Percentiles rank a stretch among this genome's conserved stretches.
These are phyloP conservation scores for Flaveria bidentis DNA, from an alignment of 129 eudicot species.

Conservation along the genomic window DNA sequence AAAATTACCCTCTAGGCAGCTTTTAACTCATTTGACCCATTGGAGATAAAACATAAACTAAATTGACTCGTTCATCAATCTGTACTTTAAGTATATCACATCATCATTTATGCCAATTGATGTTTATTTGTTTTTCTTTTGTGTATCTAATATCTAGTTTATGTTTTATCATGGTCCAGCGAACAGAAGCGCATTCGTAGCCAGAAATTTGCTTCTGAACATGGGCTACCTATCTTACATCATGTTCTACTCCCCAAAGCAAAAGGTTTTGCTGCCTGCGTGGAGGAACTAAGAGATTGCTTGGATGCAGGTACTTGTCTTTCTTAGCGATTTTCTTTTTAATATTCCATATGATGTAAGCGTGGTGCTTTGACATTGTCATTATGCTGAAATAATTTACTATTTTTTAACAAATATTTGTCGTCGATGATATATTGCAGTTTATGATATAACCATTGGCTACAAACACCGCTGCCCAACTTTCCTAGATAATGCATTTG, in stretches of 20 bases:
- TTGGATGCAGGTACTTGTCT: constrained; percentile 75
- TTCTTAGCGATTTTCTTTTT: neutral
- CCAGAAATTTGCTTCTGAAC: constrained; percentile 82
- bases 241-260: constrained; percentile 84
- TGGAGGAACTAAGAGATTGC: constrained; percentile 62
- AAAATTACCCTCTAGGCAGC: no score
- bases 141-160: neutral
- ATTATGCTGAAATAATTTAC: no score
- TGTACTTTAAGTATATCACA: no score
- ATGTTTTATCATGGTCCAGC: constrained; percentile 38
- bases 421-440: constrained; percentile 46
- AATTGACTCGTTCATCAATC: no score
- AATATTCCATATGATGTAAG: neutral
- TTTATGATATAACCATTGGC: constrained; percentile 87
- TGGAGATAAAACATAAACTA: neutral
- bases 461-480: constrained; percentile 79
- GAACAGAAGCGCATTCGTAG: constrained; percentile 78
- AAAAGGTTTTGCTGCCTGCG: constrained; percentile 79
- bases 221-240: constrained; percentile 72
- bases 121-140: constrained; percentile 4
- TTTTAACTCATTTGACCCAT: neutral
- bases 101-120: neutral
- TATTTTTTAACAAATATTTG: neutral
- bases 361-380: neutral
- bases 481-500: constrained; percentile 91